phyloP scores from a whole-genome alignment of 495 filamentous ascomycete genomes.

The Lophium mytilinum region DNA sequence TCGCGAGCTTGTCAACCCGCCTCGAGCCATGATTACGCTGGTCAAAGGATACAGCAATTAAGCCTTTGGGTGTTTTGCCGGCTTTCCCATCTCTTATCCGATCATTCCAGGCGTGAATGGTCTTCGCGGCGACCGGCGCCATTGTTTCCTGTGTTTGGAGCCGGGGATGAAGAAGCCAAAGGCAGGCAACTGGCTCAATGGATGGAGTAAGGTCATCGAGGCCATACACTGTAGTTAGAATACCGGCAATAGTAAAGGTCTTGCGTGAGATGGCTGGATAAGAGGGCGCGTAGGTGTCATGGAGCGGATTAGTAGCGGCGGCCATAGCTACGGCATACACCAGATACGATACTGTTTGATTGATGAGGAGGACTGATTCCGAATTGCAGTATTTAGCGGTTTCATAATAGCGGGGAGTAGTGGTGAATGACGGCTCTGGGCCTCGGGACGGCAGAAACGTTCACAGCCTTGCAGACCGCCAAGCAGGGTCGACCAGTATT shows the following conservation, averaged over 20 bases:
- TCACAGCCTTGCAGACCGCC: too few relatives aligned
- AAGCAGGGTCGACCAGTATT: too few relatives aligned
- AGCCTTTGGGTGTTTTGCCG: constrained; percentile 35
- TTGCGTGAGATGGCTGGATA: constrained; percentile 47
- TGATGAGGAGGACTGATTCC: too few relatives aligned
- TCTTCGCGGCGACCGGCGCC: constrained; percentile 47
- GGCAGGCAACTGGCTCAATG: constrained; percentile 49
- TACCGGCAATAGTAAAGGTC: constrained; percentile 62
- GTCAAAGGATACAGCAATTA: constrained; percentile 80
- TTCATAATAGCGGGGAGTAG: too few relatives aligned
- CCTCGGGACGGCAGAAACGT: too few relatives aligned
- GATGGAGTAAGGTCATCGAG: constrained; percentile 57
- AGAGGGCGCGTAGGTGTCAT: constrained; percentile 21
- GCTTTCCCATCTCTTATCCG: constrained; percentile 19
- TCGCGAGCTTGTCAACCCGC: constrained; percentile 48
- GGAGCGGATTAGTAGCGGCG: constrained; percentile 23
- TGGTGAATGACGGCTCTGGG: too few relatives aligned
- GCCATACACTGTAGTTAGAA: constrained; percentile 70
- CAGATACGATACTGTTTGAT: too few relatives aligned
- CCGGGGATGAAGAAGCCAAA: constrained; percentile 85
- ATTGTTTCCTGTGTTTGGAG: constrained; percentile 61
- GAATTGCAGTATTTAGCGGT: too few relatives aligned
- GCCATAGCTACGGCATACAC: constrained; percentile 1
- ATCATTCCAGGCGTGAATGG: constrained; percentile 53
- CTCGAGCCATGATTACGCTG: constrained; percentile 83